phyloP scores from a whole-genome alignment of 176 grass and related monocot genomes.

The Thinopyrum elongatum region DNA sequence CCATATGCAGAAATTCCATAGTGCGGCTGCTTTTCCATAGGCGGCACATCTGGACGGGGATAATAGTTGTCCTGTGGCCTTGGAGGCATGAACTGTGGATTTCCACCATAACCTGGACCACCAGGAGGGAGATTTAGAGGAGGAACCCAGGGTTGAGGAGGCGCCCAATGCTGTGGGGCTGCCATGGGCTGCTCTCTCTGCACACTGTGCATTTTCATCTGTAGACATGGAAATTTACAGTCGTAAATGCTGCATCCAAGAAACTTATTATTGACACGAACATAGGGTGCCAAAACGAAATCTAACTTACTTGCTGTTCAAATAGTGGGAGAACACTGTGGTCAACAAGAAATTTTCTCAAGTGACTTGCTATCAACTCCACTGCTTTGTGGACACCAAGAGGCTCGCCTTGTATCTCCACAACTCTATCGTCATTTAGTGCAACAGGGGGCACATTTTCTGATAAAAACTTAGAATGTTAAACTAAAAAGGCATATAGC shows the following conservation, averaged over 20 bases:
- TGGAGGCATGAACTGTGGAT: constrained; percentile 75
- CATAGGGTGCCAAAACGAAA: not conserved
- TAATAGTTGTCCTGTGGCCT: constrained; percentile 63
- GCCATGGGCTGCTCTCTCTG: constrained; percentile 65
- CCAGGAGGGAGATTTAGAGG: constrained; percentile 47
- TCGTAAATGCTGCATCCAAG: not conserved
- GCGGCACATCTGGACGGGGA: constrained; percentile 38
- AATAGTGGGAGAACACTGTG: constrained; percentile 80
- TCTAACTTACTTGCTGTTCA: constrained; percentile 65
- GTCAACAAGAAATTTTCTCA: constrained; percentile 95
- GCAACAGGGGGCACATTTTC: constrained; percentile 86
- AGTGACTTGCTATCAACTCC: constrained; percentile 76
- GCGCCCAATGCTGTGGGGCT: constrained; percentile 59
- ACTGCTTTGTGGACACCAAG: constrained; percentile 70
- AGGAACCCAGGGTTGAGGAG: constrained; percentile 69
- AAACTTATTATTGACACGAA: not conserved
- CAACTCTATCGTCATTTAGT: constrained; percentile 87
- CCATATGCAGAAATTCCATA: constrained; percentile 74
- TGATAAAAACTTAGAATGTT: constrained; percentile 25
- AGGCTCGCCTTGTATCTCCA: constrained; percentile 91
- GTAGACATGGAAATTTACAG: constrained; percentile 30
- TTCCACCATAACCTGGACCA: constrained; percentile 67
- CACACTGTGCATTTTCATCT: constrained; percentile 63
- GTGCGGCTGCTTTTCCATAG: constrained; percentile 73
- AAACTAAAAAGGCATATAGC: constrained; percentile 1